Conservation (phyloP, 2,329 filamentous ascomycete genomes). For the Alternaria incomplexa region DNA sequence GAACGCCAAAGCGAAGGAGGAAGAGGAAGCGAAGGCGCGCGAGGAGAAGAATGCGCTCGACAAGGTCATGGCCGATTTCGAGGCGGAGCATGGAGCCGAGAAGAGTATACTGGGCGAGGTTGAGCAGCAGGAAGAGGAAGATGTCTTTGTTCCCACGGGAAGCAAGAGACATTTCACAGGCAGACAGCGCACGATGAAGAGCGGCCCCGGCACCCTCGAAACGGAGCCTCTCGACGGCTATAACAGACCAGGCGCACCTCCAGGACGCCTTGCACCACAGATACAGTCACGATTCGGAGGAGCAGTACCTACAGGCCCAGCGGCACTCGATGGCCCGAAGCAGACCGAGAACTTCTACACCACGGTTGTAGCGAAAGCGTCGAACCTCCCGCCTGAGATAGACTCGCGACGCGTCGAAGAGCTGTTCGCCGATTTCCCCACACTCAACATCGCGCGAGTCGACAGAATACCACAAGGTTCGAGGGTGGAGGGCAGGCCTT, state of each 20-base stretch:
- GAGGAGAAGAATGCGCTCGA: slow-evolving; percentile 40
- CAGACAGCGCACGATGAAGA: slow-evolving; percentile 38
- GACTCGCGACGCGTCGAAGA: slow-evolving; percentile 31
- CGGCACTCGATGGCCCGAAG: slow-evolving; percentile 19
- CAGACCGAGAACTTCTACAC: slow-evolving; percentile 35
- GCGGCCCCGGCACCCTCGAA: slow-evolving; percentile 42
- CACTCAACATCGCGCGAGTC: slow-evolving; percentile 42
- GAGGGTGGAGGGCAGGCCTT: slow-evolving; percentile 26
- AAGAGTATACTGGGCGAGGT: slow-evolving; percentile 33
- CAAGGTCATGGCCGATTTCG: slow-evolving; percentile 40
- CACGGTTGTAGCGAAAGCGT: slow-evolving; percentile 39
- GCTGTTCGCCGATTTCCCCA: slow-evolving; percentile 38
- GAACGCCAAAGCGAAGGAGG: slow-evolving; percentile 36
- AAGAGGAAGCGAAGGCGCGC: slow-evolving; percentile 39
- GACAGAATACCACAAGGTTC: slow-evolving; percentile 34
- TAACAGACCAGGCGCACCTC: slow-evolving; percentile 11
- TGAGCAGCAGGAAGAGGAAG: slow-evolving; percentile 29
- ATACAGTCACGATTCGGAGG: slow-evolving; percentile 25
- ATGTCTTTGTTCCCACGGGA: slow-evolving; percentile 37
- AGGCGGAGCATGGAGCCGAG: slow-evolving; percentile 36
- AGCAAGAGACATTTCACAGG: slow-evolving; percentile 40
- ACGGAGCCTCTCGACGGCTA: slow-evolving; percentile 30
- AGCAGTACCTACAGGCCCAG: slow-evolving; percentile 16
- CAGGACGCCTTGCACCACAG: slow-evolving; percentile 22
- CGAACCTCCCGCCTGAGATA: slow-evolving; percentile 40